Evolutionary conservation across 2,329 filamentous ascomycete species (phyloP).

Genomic region (Coccinonectria pachysandricola): DNA sequence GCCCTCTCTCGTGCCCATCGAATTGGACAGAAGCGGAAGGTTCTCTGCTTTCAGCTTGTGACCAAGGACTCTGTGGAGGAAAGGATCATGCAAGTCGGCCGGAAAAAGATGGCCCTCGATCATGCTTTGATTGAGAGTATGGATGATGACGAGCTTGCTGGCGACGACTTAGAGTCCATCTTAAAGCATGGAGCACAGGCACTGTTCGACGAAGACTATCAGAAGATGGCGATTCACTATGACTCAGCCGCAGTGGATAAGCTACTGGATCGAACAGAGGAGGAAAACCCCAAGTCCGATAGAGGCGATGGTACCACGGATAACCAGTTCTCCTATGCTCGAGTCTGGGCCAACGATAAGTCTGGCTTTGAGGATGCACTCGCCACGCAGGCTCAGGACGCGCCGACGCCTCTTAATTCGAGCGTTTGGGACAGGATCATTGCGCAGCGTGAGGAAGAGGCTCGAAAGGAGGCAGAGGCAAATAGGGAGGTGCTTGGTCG

Average conservation of each 20-base stretch:
- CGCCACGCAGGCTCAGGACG: constrained; percentile 39
- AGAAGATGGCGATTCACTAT: constrained; percentile 67
- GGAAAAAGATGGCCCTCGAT: constrained; percentile 92
- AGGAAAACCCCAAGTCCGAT: constrained; percentile 60
- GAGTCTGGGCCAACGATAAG: constrained; percentile 83
- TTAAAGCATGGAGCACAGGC: constrained; percentile 79
- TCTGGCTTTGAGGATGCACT: constrained; percentile 55
- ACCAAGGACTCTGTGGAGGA: constrained; percentile 85
- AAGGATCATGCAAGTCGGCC: constrained; percentile 90
- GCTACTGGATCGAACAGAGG: constrained; percentile 75
- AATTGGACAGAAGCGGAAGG: constrained; percentile 92
- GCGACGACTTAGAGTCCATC: constrained; percentile 76
- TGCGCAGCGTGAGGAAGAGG: constrained; percentile 68
- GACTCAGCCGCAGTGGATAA: constrained; percentile 76
- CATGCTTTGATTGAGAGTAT: constrained; percentile 90
- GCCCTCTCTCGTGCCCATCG: constrained; percentile 89
- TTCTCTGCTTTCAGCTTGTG: constrained; percentile 90
- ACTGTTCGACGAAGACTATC: constrained; percentile 67
- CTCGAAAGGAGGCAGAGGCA: constrained; percentile 57
- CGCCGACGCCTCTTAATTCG: constrained; percentile 46
- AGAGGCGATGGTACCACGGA: constrained; percentile 57
- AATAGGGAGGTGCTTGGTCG: constrained; percentile 71
- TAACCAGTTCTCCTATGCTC: constrained; percentile 78
- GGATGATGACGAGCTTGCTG: constrained; percentile 70
- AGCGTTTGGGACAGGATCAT: constrained; percentile 88